These are phyloP conservation scores for Didymella glomerata DNA, from an alignment of 2,329 filamentous ascomycete species.

Conservation along the genomic window DNA sequence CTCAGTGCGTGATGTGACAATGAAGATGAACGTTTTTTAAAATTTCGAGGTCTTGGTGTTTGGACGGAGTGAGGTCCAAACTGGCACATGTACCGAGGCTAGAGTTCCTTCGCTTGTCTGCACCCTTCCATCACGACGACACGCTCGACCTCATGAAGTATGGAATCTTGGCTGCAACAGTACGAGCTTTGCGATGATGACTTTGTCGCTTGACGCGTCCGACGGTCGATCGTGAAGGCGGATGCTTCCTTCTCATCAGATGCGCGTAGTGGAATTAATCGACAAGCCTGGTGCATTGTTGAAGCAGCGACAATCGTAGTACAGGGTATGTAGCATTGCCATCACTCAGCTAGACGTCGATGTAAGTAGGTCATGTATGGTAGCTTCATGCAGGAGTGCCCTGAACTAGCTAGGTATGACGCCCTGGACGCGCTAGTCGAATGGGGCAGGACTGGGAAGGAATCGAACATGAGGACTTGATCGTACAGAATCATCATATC, in stretches of 20 bases:
- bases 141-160: not conserved
- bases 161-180: not conserved
- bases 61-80: constrained; percentile 14
- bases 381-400: too few relatives aligned
- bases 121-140: not conserved
- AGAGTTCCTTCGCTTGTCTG: constrained; percentile 14
- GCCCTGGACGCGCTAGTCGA: not conserved
- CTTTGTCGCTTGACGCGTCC: not conserved
- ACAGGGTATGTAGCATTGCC: too few relatives aligned
- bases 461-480: too few relatives aligned
- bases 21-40: not conserved
- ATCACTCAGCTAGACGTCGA: too few relatives aligned
- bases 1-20: too few relatives aligned
- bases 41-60: constrained; percentile 19
- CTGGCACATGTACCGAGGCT: constrained; percentile 21
- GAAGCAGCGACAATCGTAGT: too few relatives aligned
- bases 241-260: not conserved
- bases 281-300: not conserved
- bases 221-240: not conserved
- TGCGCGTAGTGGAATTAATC: not conserved
- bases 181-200: not conserved
- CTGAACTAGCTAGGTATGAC: too few relatives aligned
- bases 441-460: not conserved
- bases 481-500: too few relatives aligned
- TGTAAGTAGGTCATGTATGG: too few relatives aligned